Conservation (phyloP, 257 asterid species). For the Schizonepeta tenuifolia region DNA sequence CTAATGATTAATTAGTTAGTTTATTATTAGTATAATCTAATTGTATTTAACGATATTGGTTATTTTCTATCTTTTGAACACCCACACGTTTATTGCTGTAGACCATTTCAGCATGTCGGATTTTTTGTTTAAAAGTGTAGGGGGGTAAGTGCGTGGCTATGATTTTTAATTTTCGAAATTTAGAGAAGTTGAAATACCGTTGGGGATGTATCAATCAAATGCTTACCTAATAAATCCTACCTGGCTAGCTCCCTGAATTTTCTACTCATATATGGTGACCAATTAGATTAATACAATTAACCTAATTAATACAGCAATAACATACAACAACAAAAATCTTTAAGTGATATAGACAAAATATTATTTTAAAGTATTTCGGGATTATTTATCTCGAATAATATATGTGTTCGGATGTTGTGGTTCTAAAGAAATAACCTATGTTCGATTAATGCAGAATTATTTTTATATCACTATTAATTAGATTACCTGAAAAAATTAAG, state of each 20-base stretch:
- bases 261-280: neutral
- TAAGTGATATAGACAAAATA: neutral
- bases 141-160: too few species aligned
- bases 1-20: neutral
- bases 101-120: too few species aligned
- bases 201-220: slow-evolving; percentile 12
- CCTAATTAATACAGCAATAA: neutral
- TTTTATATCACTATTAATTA: too few species aligned
- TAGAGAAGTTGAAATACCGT: slow-evolving; percentile 18
- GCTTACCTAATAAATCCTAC: slow-evolving; percentile 18
- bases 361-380: too few species aligned
- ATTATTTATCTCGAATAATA: too few species aligned
- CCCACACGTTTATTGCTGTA: too few species aligned
- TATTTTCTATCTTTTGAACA: neutral
- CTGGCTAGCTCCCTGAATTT: slow-evolving; percentile 4
- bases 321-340: neutral
- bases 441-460: too few species aligned
- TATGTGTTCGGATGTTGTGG: too few species aligned
- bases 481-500: too few species aligned
- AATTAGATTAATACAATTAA: neutral
- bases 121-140: too few species aligned
- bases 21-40: too few species aligned
- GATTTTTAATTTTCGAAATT: neutral
- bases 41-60: neutral
- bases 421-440: too few species aligned